Base-by-base conservation (phyloP, 1,284 basidiomycete genomes). In the Dichomitus squalens region DNA sequence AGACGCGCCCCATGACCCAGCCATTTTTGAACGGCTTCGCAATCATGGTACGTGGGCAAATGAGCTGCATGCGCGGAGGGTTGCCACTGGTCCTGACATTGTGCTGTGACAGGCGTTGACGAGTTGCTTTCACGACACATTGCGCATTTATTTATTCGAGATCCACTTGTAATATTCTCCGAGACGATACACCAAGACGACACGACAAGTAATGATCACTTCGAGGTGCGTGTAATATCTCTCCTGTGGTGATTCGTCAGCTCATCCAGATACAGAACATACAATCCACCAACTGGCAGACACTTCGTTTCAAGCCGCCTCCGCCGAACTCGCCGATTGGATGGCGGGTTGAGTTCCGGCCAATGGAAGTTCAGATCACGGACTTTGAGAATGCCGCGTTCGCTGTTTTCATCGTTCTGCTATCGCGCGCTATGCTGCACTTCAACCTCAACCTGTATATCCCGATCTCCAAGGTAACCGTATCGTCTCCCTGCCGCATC, bases 211-310 rank as follows among this genome's bases (percentile, higher is more conserved):
- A 95, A 86, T 65, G 97, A 99, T 70, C 97, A 99, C 72, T 99
- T 99, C 68, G 97, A 99, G 81, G 92, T 92, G 61, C 35, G n/a
- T 33, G 12, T 43, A 23, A 14, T 25, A 14, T 25, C 8, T n/a
- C 16, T 25, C 0, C 29, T 11, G 5, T 23, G 29, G 18, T 14
- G 31, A 7, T 7, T 11, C n/a, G 33, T n/a, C 3, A 7, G 16
- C 35, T 50, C 8, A 50, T 25, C 16, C 9, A 0, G 6, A 20
- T 11, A 21, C 62, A 94, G 90, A 99, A 98, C 70, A 89, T 99
- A 34, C 97, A 99, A 84, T 97, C 95, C 6, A 99, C 97, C 8
- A 99, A 99, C 72, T 99, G 97, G 97, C 97, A 99, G 76, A 98
- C 97, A 0, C 82, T 99, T 55, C 87, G 97, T 31, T 99, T 99